Conservation (phyloP, 371 early-diverging fungal species). For the Mucor ambiguus region DNA sequence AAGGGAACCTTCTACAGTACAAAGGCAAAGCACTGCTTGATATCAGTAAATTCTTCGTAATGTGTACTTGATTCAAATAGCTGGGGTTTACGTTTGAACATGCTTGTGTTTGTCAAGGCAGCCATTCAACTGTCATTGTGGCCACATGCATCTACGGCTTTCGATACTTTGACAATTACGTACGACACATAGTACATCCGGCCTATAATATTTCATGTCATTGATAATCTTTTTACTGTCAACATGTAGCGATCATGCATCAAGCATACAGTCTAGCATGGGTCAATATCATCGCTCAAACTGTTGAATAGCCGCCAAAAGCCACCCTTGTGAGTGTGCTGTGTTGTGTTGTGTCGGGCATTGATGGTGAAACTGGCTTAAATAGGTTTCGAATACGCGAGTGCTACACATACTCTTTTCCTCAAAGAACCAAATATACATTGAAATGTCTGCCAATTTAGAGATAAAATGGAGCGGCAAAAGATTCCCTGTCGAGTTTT, state of each 20-base stretch:
- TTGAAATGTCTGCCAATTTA: constrained; percentile 12
- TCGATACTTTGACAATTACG: too few species aligned
- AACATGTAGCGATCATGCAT: background rate
- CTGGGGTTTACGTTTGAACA: too few species aligned
- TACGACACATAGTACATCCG: too few species aligned
- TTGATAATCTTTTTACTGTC: too few species aligned
- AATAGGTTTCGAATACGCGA: background rate
- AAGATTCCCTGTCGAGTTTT: constrained; percentile 33
- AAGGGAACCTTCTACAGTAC: too few species aligned
- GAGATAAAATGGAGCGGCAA: constrained; percentile 37
- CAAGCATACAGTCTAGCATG: background rate
- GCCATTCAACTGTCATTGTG: too few species aligned
- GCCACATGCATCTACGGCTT: too few species aligned
- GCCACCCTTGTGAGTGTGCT: constrained; percentile 1
- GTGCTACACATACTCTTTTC: background rate
- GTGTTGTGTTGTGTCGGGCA: background rate
- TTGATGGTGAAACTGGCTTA: background rate
- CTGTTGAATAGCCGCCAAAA: background rate
- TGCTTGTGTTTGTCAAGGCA: too few species aligned
- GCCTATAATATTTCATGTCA: too few species aligned
- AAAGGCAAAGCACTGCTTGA: too few species aligned
- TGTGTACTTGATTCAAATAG: too few species aligned
- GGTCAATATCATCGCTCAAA: background rate
- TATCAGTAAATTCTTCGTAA: too few species aligned
- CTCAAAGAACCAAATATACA: background rate